Evolutionary conservation across 495 filamentous ascomycete species (phyloP), one percentile per base, ranked within the genome.

Genomic region (Acidiella bohemica): DNA sequence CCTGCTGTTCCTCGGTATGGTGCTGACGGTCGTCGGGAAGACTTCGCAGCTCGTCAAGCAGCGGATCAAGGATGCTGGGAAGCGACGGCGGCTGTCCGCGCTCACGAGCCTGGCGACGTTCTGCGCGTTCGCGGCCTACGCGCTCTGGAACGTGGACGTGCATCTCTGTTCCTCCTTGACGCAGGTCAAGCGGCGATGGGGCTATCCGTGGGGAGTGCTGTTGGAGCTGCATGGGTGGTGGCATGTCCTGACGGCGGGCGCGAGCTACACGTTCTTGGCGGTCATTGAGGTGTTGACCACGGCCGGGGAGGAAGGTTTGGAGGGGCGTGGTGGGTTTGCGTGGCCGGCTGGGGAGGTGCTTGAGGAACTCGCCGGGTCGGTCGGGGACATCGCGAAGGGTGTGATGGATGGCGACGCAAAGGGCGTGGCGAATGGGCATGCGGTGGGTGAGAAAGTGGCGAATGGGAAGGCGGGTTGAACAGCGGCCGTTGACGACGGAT

Each of bases 151-250:
- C 28, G 58, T 71, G 27, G 69, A 74, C 30, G 50, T 59, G 5
- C 53, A 61, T 41, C 58, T 55, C 37, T 72, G 69, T 39, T 30
- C 47, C 2, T 34, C 53, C 22, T 46, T 72, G 4, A 62, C 63
- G 10, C 8, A 26, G 0, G 1, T 57, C 16, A 65, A 63, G 39
- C 53, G 51, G 10, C 17, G 17, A 0, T 40, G 69, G 12, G 70
- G 70, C 1, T 50, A 71, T 43, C 73, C 71, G 1, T 71, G 57
- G 65, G 66, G 62, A 19, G 70, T 67, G 44, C 17, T 71, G 1
- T 46, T 75, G 1, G 72, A 75, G 50, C 50, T 76, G 13, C 73
- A 79, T 53, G 72, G 73, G 16, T 79, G 70, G 61, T 75, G 70
- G 73, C 71, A 73, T 55, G 54, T 74, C 17, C 58, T 68, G 27